Percentiles rank a stretch among this genome's conserved stretches.
Evolutionary conservation across 2,329 filamentous ascomycete species (phyloP).

Genomic region (Microascus cirrosus): DNA sequence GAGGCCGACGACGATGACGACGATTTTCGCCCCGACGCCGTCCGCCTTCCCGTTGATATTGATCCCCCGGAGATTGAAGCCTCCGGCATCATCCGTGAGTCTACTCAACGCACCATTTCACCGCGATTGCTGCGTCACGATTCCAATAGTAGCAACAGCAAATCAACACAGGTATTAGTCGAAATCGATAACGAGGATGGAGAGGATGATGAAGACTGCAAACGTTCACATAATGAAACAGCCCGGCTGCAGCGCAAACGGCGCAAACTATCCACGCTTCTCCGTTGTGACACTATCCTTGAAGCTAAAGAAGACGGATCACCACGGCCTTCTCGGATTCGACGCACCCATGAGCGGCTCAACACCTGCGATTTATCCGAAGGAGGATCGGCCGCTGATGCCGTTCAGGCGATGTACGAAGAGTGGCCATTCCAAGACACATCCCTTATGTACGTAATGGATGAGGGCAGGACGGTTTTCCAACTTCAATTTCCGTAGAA

Average conservation of each 20-base stretch:
- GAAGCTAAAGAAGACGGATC: too few relatives aligned
- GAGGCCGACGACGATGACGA: too few relatives aligned
- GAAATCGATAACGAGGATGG: neutral
- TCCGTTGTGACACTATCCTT: too few relatives aligned
- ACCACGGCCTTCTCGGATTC: too few relatives aligned
- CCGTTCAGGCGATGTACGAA: neutral
- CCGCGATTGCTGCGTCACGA: neutral
- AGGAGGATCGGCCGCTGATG: neutral
- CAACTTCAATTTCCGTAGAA: neutral
- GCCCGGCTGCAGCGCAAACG: neutral
- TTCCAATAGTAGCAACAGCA: neutral
- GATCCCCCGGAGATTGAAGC: too few relatives aligned
- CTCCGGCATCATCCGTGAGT: neutral
- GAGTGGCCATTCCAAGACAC: neutral
- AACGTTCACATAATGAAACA: neutral
- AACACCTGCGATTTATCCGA: neutral
- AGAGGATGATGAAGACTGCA: neutral
- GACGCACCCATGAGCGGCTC: neutral
- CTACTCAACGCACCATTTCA: neutral
- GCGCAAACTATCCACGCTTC: neutral
- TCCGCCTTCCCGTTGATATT: too few relatives aligned
- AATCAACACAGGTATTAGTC: too few relatives aligned
- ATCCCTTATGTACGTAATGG: neutral
- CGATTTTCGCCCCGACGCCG: neutral
- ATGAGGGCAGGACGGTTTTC: neutral